These are phyloP conservation scores for Torulaspora quercuum DNA, from an alignment of 805 yeast species.

Conservation along the genomic window DNA sequence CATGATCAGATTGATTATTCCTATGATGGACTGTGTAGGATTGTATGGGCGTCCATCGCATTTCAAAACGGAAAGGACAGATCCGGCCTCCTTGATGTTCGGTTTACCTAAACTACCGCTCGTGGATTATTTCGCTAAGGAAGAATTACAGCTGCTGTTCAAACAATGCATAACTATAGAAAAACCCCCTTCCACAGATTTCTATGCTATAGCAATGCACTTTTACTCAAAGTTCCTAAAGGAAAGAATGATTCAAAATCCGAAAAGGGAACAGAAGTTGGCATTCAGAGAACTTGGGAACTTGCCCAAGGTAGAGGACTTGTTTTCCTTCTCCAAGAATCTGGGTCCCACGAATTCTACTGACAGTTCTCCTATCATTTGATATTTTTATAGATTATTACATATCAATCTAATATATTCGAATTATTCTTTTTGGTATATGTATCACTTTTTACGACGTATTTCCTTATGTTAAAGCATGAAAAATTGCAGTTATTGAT, in stretches of 20 bases:
- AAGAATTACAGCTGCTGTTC: conserved; percentile 19
- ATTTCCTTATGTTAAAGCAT: no score
- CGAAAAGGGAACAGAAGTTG: conserved; percentile 29
- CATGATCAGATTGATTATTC: conserved; percentile 62
- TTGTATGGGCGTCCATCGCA: conserved; percentile 71
- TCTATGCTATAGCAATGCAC: conserved; percentile 20
- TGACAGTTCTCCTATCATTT: conserved; percentile 11
- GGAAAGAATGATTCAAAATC: conserved; percentile 10
- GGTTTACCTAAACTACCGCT: conserved; percentile 73
- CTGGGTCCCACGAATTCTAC: conserved; percentile 7
- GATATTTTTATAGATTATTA: conserved; percentile 1
- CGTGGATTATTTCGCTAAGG: conserved; percentile 45
- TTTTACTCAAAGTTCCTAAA: conserved; percentile 14
- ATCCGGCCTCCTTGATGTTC: conserved; percentile 55
- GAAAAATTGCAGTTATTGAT: conserved; percentile 4
- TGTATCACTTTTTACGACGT: no score
- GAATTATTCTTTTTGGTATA: no score
- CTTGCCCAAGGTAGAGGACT: not conserved
- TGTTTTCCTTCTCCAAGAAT: conserved; percentile 3
- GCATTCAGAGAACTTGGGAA: conserved; percentile 11
- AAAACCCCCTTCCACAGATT: conserved; percentile 14
- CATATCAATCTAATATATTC: not conserved
- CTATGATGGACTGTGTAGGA: conserved; percentile 60
- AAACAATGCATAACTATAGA: conserved; percentile 6
- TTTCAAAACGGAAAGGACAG: conserved; percentile 51